Percentiles rank a stretch among this genome's conserved stretches.
These are phyloP conservation scores for Pleoardoris graminearum DNA, from an alignment of 2,329 filamentous ascomycete genomes.

Conservation along the genomic window DNA sequence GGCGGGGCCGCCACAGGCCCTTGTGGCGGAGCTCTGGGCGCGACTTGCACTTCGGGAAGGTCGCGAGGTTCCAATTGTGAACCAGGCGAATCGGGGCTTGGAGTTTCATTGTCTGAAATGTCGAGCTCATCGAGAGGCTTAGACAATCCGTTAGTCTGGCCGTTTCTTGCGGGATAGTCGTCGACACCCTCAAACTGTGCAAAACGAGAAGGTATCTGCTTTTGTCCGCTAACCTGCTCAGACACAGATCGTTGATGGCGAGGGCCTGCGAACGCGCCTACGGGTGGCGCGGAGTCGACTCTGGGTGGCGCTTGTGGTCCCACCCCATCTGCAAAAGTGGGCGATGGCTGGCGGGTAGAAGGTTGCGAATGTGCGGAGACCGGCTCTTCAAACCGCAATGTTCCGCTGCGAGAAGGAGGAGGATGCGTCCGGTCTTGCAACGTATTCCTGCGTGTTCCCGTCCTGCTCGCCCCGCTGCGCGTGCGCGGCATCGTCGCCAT, in stretches of 20 bases:
- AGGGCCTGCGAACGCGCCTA: constrained; percentile 27
- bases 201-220: constrained; percentile 46
- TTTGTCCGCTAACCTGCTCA: constrained; percentile 50
- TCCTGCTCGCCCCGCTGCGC: constrained; percentile 42
- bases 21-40: constrained; percentile 55
- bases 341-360: constrained; percentile 50
- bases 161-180: constrained; percentile 41
- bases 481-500: constrained; percentile 59
- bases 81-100: constrained; percentile 17
- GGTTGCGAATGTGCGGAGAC: constrained; percentile 50
- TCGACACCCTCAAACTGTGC: constrained; percentile 41
- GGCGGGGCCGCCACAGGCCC: constrained; percentile 79
- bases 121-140: constrained; percentile 37
- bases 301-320: constrained; percentile 40
- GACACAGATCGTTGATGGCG: constrained; percentile 56
- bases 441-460: constrained; percentile 50
- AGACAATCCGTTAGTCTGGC: constrained; percentile 23
- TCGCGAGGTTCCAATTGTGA: constrained; percentile 26
- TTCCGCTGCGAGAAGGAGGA: constrained; percentile 38
- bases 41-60: constrained; percentile 41
- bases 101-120: constrained; percentile 31
- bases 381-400: constrained; percentile 50
- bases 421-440: constrained; percentile 46
- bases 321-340: constrained; percentile 36
- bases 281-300: constrained; percentile 50